Evolutionary conservation across 2,329 filamentous ascomycete genomes (phyloP), one percentile per base, ranked within the genome.

Genomic region (Fulvia fulva): DNA sequence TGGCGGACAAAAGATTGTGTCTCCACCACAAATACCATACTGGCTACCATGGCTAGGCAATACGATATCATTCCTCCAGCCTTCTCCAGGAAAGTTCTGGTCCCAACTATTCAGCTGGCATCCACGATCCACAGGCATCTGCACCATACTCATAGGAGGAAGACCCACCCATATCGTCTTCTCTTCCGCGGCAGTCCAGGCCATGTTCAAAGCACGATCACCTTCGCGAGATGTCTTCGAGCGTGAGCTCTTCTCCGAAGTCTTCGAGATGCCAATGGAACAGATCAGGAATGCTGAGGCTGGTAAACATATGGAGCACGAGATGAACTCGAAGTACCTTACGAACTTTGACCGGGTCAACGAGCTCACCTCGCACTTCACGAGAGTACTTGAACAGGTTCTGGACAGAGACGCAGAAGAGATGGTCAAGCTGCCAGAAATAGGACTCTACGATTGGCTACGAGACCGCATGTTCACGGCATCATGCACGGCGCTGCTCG

Each of bases 401-500:
- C 58, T 70, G 5, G 56, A 57, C 21, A 45, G 58, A 51, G 66
- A 69, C 53, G 59, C 62, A 4, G 50, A 61, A 23, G 64, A 66
- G 2, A 59, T 66, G 7, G 56, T 58, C 5, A 47, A 62, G 16
- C 32, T 60, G n/a, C 56, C 60, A 2, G 56, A 65, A 22, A 57
- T 68, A 25, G 65, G 63, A 4, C 57, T 73, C 8, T 70, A 70
- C 49, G 58, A 65, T 2, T 73, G 69, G 70, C 43, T 73, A 5
- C 57, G 67, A 1, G 63, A 67, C 43, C 62, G 62, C 16, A 68
- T 72, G 60, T 72, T 72, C 57, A 64, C 63, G 2, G 70, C 71
- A 2, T 70, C 67, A 1, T 65, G 63, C 21, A 66, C 58, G 7
- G 68, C 71, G 1, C 53, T 73, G 19, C 58, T 70, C 44, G 71